These are phyloP conservation scores for Nakaseomyces uthaithaninus DNA, from an alignment of 1,139 yeast species.

Conservation along the genomic window DNA sequence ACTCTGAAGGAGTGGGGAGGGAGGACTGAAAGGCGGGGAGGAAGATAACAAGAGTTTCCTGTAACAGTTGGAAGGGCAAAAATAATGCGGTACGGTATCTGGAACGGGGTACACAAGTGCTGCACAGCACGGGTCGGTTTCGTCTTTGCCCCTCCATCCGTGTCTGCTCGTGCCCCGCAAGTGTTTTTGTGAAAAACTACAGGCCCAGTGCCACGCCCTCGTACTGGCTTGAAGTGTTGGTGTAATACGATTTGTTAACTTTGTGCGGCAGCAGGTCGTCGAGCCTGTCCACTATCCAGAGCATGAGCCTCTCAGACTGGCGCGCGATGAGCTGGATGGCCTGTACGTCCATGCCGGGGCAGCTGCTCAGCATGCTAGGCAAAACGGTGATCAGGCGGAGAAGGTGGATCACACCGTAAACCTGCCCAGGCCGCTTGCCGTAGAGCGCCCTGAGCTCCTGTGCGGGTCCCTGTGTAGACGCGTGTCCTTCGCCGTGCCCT, in stretches of 20 bases:
- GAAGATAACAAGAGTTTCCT: no score
- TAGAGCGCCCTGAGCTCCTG: not conserved
- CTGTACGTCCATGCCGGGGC: slow-evolving; percentile 69
- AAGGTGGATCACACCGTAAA: slow-evolving; percentile 76
- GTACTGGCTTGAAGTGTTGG: slow-evolving; percentile 31
- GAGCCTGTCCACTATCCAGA: slow-evolving; percentile 23
- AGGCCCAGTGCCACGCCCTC: slow-evolving; percentile 32
- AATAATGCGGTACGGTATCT: no score
- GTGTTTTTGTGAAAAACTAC: no score
- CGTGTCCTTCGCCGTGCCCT: not conserved
- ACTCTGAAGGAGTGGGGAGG: no score
- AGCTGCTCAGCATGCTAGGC: slow-evolving; percentile 68
- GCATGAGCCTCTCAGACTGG: slow-evolving; percentile 24
- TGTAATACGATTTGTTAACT: slow-evolving; percentile 15
- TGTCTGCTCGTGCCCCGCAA: no score
- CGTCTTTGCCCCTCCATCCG: no score
- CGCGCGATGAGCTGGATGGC: slow-evolving; percentile 35
- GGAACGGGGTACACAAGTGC: no score
- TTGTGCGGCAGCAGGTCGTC: slow-evolving; percentile 12
- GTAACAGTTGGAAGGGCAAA: no score
- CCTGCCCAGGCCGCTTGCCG: slow-evolving; percentile 31
- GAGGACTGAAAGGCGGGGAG: no score
- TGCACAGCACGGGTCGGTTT: no score
- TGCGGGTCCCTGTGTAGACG: no score
- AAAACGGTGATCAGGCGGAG: slow-evolving; percentile 64